Base-by-base conservation (phyloP, 257 asterid species). In the Ocimum tenuiflorum region DNA sequence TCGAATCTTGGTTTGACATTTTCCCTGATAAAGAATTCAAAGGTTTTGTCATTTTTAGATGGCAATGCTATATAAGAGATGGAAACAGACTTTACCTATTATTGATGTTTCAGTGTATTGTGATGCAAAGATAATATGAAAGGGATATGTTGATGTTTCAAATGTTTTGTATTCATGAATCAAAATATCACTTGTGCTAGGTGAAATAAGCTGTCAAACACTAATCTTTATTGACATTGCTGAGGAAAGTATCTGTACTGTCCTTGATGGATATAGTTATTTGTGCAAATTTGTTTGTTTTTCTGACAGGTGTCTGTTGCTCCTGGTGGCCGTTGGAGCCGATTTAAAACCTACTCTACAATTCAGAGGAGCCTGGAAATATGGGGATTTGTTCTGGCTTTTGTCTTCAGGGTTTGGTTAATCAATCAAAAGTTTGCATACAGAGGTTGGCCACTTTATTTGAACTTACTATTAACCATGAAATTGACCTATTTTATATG, bases 301-400 rank as follows among this genome's bases (percentile, higher is more conserved):
- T 58, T 71, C 42, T 73, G 56, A 73, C 77, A 94, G 99, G 99
- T 90, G 47, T 90, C 99, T 48, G 96, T 90, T 73, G 75, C 91
- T 24, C 97, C 97, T 65, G 99, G 99, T 63, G 99, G 99, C 41
- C 94, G 97, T 29, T 94, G 99, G 99, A 85, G 79, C 78, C 76
- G 95, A 77, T 94, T 90, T 59, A 94, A 90, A 75, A 94, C 96
- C 3, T 92, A 92, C 76, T 92, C 99, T 13, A 92, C 99, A 20
- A 80, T 94, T 65, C 97, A 94, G 72, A 88, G 99, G 78, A 86
- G 96, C 50, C 69, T 94, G 78, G 99, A 94, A 72, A 94, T 94
- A 73, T 94, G 99, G 99, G 97, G 96, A 63, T 87, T 81, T 79
- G 94, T 94, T 65, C 75, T 94, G 18, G 90, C 84, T 59, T 90